These are phyloP conservation scores for Posidonia australis DNA, from an alignment of 106 monocot species.

Conservation along the genomic window DNA sequence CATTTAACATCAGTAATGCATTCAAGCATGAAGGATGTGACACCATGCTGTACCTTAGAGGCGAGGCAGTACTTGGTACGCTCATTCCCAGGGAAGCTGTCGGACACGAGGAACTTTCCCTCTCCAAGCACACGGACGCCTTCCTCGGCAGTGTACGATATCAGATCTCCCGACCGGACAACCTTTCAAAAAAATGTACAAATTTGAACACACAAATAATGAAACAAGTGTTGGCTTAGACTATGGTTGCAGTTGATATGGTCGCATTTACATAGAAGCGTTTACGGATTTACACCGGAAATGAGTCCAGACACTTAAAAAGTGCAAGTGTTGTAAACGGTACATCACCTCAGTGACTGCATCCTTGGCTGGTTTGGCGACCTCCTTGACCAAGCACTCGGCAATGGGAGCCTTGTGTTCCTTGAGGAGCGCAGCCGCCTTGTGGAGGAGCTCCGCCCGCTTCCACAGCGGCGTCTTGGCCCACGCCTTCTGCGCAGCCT, in stretches of 20 bases:
- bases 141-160: constrained; percentile 95
- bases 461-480: constrained; percentile 95
- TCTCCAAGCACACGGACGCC: constrained; percentile 83
- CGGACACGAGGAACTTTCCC: constrained; percentile 88
- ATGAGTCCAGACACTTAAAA: too few relatives aligned
- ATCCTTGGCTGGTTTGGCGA: constrained; percentile 95
- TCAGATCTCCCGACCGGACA: constrained; percentile 84
- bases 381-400: constrained; percentile 96
- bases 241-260: too few relatives aligned
- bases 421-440: constrained; percentile 79
- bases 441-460: constrained; percentile 87
- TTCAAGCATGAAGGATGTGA: not conserved
- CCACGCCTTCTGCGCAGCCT: constrained; percentile 85
- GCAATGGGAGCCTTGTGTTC: constrained; percentile 82
- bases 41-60: constrained; percentile 52
- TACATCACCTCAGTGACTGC: constrained; percentile 65
- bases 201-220: too few relatives aligned
- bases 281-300: too few relatives aligned
- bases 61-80: constrained; percentile 88
- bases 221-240: too few relatives aligned
- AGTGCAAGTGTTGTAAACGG: too few relatives aligned
- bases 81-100: constrained; percentile 95
- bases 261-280: too few relatives aligned
- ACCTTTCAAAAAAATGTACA: constrained; percentile 30
- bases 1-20: not conserved